A percentile compares a stretch with the other conserved stretches of the same genome.
phyloP scores from a whole-genome alignment of 768 basidiomycete species.

The Pulveroboletus sp. region DNA sequence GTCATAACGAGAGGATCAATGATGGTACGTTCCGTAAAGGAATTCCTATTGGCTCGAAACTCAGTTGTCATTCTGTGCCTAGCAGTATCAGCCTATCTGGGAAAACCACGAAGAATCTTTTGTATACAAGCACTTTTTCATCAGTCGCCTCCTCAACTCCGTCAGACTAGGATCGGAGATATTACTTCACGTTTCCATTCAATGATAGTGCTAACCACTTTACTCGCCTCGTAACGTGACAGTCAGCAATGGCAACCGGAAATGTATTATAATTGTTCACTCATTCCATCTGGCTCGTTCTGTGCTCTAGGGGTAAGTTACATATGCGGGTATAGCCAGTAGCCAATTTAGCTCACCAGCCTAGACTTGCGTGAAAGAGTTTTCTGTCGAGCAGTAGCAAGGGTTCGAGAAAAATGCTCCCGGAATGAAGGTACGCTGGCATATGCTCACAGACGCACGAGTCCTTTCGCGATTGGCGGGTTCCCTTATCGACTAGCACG shows the following conservation, averaged over 20 bases:
- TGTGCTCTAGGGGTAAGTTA: not conserved
- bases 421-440: constrained; percentile 13
- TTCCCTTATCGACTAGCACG: constrained; percentile 7
- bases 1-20: constrained; percentile 1
- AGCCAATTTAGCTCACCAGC: constrained; percentile 18
- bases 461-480: constrained; percentile 27
- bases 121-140: not conserved
- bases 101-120: constrained; percentile 3
- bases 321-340: constrained; percentile 7
- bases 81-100: constrained; percentile 8
- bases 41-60: not conserved
- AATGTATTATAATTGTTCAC: not conserved
- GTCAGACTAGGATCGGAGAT: not conserved
- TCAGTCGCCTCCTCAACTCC: not conserved
- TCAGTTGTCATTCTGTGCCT: not conserved
- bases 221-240: constrained; percentile 1
- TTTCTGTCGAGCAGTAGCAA: constrained; percentile 8
- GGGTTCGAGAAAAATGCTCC: constrained; percentile 6
- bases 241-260: not conserved
- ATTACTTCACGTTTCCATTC: not conserved
- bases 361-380: not conserved
- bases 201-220: constrained; percentile 3
- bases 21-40: constrained; percentile 6
- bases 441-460: constrained; percentile 6
- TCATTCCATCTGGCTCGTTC: constrained; percentile 1